Evolutionary conservation across 2,329 filamentous ascomycete genomes (phyloP).

Genomic region (Fusarium ambrosium): DNA sequence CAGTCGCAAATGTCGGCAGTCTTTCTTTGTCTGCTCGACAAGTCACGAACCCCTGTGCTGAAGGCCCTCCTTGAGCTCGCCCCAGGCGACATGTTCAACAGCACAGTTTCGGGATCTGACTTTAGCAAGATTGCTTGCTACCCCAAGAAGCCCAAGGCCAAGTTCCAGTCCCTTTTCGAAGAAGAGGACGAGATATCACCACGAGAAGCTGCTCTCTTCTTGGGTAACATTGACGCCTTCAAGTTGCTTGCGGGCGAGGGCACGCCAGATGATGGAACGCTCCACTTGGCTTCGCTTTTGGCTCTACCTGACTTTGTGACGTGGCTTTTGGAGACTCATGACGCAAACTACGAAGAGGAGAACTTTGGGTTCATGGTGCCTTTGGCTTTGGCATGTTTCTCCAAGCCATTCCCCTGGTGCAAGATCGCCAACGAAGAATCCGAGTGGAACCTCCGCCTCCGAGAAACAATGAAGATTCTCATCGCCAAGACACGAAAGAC

Average conservation of each 20-base stretch:
- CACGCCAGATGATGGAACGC: conserved; percentile 2
- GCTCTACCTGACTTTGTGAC: conserved; percentile 12
- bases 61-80: conserved; percentile 1
- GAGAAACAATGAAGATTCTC: conserved; percentile 19
- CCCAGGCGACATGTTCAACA: background rate
- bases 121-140: conserved; percentile 17
- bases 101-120: conserved; percentile 20
- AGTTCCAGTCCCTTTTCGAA: conserved; percentile 23
- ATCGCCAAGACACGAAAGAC: conserved; percentile 5
- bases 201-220: conserved; percentile 17
- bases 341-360: conserved; percentile 25
- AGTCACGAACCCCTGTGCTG: conserved; percentile 3
- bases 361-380: conserved; percentile 32
- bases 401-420: conserved; percentile 18
- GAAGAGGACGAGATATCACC: conserved; percentile 23
- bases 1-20: conserved; percentile 5
- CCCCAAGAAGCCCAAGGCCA: conserved; percentile 5
- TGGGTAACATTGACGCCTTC: conserved; percentile 21
- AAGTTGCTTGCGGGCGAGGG: background rate
- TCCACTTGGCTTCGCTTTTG: conserved; percentile 22
- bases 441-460: conserved; percentile 3
- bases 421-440: conserved; percentile 22
- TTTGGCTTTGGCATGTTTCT: conserved; percentile 8
- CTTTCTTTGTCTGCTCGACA: conserved; percentile 13
- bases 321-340: conserved; percentile 19